Evolutionary conservation across 345 rosid genomes (phyloP).

Genomic region (Melastoma malabathricum): DNA sequence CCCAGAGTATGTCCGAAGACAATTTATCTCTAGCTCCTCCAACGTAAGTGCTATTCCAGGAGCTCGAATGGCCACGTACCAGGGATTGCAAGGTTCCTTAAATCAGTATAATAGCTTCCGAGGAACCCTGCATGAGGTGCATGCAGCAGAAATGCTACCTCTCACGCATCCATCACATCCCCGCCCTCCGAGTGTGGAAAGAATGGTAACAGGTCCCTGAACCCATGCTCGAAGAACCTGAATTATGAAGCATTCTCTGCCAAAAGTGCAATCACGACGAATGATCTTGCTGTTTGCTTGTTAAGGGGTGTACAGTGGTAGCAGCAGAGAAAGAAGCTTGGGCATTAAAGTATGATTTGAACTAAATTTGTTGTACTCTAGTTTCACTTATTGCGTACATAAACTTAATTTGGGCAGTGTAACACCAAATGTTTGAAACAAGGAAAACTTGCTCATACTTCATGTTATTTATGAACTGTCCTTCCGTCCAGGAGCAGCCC

Average conservation of each 20-base stretch:
- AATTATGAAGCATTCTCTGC: no score
- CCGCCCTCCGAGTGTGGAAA: slow-evolving; percentile 57
- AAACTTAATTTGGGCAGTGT: no score
- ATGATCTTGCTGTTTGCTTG: no score
- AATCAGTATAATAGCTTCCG: slow-evolving; percentile 38
- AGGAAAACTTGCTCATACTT: no score
- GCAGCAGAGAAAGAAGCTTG: no score
- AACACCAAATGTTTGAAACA: no score
- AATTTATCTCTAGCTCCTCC: slow-evolving; percentile 27
- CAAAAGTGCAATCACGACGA: no score
- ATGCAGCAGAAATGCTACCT: slow-evolving; percentile 28
- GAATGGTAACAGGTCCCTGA: slow-evolving; percentile 71
- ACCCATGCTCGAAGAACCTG: neutral
- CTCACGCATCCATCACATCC: slow-evolving; percentile 40
- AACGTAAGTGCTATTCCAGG: slow-evolving; percentile 44
- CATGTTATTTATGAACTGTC: no score
- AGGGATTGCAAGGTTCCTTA: slow-evolving; percentile 43
- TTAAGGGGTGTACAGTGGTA: no score
- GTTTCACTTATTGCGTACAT: neutral
- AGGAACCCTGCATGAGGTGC: slow-evolving; percentile 42
- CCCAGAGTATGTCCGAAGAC: slow-evolving; percentile 27
- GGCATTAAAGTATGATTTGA: no score
- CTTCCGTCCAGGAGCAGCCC: no score
- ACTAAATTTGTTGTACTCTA: neutral
- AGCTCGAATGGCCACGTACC: slow-evolving; percentile 29